Conservation (phyloP, 2,329 filamentous ascomycete genomes). For the Aspergillus melleus region DNA sequence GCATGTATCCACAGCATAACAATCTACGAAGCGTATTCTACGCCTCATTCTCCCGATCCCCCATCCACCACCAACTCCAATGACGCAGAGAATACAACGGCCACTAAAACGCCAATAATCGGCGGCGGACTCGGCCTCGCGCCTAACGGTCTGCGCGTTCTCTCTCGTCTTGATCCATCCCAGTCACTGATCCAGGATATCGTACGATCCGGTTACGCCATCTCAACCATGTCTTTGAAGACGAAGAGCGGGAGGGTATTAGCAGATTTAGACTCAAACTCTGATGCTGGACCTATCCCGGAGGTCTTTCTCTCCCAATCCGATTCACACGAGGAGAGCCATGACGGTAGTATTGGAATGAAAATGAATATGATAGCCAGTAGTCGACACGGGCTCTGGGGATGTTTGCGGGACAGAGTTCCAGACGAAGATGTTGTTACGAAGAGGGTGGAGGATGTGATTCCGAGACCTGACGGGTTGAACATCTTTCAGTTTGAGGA, state of each 20-base stretch:
- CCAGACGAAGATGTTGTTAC: conserved; percentile 35
- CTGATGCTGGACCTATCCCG: background rate
- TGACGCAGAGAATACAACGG: conserved; percentile 12
- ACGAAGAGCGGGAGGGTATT: conserved; percentile 37
- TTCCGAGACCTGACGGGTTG: conserved; percentile 22
- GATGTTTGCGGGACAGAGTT: conserved; percentile 35
- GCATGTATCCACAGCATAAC: conserved; percentile 20
- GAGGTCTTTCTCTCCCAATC: background rate
- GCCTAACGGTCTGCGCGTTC: conserved; percentile 42
- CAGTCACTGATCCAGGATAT: conserved; percentile 34
- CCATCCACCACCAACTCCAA: conserved; percentile 10
- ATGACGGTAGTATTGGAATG: background rate
- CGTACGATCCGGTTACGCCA: conserved; percentile 35
- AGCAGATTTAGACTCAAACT: conserved; percentile 23
- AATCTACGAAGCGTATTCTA: conserved; percentile 45
- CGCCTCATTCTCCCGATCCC: conserved; percentile 19
- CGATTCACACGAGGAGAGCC: too few species aligned
- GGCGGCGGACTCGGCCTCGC: conserved; percentile 41
- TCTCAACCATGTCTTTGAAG: conserved; percentile 33
- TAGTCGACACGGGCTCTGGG: conserved; percentile 43
- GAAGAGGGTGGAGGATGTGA: conserved; percentile 32
- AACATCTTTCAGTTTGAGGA: conserved; percentile 38
- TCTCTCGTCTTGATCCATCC: conserved; percentile 35
- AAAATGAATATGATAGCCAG: conserved; percentile 35
- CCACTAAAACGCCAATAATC: conserved; percentile 33